These are phyloP conservation scores for Entoloma clypeatum DNA, from an alignment of 1,284 basidiomycete species.

Conservation along the genomic window DNA sequence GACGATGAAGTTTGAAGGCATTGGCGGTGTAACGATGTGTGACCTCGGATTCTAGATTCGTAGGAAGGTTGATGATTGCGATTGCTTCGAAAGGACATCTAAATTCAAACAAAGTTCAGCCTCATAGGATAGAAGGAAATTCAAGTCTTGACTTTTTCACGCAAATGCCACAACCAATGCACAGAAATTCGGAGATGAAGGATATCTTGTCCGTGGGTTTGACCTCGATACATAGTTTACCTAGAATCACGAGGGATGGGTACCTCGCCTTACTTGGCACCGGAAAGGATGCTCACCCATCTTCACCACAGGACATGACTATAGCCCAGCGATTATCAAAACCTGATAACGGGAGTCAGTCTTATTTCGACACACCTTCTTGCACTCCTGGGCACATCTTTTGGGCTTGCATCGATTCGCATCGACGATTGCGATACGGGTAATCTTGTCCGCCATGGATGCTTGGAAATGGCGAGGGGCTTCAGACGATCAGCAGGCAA, in stretches of 20 bases:
- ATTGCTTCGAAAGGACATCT: slow-evolving; percentile 98
- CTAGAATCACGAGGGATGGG: slow-evolving; percentile 35
- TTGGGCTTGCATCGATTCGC: slow-evolving; percentile 93
- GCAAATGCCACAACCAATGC: slow-evolving; percentile 97
- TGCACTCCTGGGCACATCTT: slow-evolving; percentile 88
- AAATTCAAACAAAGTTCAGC: slow-evolving; percentile 13
- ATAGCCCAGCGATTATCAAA: slow-evolving; percentile 18
- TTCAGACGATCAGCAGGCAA: too few species aligned
- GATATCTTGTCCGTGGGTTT: slow-evolving; percentile 92
- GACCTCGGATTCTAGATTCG: slow-evolving; percentile 90
- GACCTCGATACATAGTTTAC: slow-evolving; percentile 97
- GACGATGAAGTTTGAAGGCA: slow-evolving; percentile 95
- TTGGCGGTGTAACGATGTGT: slow-evolving; percentile 98
- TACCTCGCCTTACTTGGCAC: not conserved
- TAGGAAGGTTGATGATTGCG: slow-evolving; percentile 95
- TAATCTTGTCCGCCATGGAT: slow-evolving; percentile 84
- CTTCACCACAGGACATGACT: slow-evolving; percentile 97
- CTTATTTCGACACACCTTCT: slow-evolving; percentile 57
- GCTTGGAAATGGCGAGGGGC: slow-evolving; percentile 1
- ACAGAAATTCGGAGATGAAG: slow-evolving; percentile 95
- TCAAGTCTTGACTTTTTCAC: slow-evolving; percentile 81
- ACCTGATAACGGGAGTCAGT: slow-evolving; percentile 4
- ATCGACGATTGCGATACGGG: slow-evolving; percentile 93
- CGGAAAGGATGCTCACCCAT: slow-evolving; percentile 66
- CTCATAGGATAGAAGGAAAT: not conserved